phyloP scores from a whole-genome alignment of 2,329 filamentous ascomycete species.

The Fusarium sp. region DNA sequence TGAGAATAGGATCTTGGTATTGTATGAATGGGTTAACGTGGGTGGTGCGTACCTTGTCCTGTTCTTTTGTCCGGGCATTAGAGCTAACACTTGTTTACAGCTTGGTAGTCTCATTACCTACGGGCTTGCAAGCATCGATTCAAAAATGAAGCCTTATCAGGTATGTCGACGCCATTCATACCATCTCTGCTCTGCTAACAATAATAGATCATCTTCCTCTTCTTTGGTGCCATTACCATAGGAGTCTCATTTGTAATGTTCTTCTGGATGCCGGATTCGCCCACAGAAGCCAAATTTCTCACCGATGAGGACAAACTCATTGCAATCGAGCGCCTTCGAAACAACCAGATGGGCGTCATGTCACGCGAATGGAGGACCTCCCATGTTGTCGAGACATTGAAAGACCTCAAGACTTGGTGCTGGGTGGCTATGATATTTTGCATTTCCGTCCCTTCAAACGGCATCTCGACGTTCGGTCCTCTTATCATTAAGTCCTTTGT shows the following conservation, averaged over 20 bases:
- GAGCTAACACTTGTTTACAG: conserved; percentile 39
- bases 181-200: rapidly evolving
- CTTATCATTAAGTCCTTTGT: conserved; percentile 72
- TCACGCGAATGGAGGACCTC: conserved; percentile 65
- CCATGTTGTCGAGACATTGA: conserved; percentile 66
- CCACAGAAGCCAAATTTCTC: conserved; percentile 65
- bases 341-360: conserved; percentile 68
- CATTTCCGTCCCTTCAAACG: conserved; percentile 70
- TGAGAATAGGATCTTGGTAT: conserved; percentile 70
- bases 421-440: conserved; percentile 68
- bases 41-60: conserved; percentile 55
- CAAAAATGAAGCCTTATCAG: conserved; percentile 62
- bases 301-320: conserved; percentile 64
- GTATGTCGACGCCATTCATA: conserved; percentile 39
- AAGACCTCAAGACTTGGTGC: conserved; percentile 72
- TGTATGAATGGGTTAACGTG: conserved; percentile 71
- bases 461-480: conserved; percentile 70
- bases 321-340: conserved; percentile 66
- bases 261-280: conserved; percentile 63
- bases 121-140: conserved; percentile 69
- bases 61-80: not conserved
- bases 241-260: conserved; percentile 61
- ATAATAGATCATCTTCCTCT: conserved; percentile 63
- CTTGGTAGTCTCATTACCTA: conserved; percentile 69
- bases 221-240: conserved; percentile 66